Conservation (phyloP, 176 grass and related monocot genomes). For the Dendrocalamus sinicus region DNA sequence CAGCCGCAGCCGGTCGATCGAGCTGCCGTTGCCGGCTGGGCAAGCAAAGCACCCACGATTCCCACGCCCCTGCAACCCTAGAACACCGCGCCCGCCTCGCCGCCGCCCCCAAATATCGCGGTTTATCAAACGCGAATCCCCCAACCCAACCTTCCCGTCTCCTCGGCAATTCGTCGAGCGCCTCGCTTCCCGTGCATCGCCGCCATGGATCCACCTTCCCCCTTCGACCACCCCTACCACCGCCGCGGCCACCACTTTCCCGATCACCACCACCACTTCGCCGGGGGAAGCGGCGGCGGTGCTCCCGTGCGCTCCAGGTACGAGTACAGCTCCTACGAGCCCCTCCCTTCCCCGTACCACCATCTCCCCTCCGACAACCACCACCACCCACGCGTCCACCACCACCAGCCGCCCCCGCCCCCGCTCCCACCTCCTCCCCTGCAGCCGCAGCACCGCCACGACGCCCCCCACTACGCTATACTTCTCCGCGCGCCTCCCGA, state of each 20-base stretch:
- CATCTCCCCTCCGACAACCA: constrained; percentile 20
- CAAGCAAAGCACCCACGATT: constrained; percentile 12
- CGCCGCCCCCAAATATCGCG: neutral
- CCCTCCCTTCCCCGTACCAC: neutral
- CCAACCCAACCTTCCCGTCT: neutral
- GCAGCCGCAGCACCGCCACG: constrained; percentile 34
- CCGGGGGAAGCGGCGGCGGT: constrained; percentile 7
- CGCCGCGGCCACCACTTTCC: constrained; percentile 36
- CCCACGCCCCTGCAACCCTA: neutral
- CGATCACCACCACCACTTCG: constrained; percentile 24
- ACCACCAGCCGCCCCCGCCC: constrained; percentile 4
- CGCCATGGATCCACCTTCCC: constrained; percentile 61
- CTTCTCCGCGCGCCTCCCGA: constrained; percentile 42
- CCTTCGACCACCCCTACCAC: constrained; percentile 52
- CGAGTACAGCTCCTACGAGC: constrained; percentile 40
- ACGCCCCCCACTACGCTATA: constrained; percentile 37
- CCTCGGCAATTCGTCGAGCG: neutral
- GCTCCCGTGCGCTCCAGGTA: constrained; percentile 55
- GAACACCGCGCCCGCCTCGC: neutral
- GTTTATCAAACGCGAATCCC: neutral
- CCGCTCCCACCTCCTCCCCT: constrained; percentile 23
- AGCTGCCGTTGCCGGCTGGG: constrained; percentile 32
- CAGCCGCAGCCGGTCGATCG: neutral
- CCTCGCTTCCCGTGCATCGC: neutral
- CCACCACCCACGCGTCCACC: constrained; percentile 37